These are phyloP conservation scores for Cyclostephanos tholiformis DNA, from an alignment of 108 stramenopile species.

Conservation along the genomic window DNA sequence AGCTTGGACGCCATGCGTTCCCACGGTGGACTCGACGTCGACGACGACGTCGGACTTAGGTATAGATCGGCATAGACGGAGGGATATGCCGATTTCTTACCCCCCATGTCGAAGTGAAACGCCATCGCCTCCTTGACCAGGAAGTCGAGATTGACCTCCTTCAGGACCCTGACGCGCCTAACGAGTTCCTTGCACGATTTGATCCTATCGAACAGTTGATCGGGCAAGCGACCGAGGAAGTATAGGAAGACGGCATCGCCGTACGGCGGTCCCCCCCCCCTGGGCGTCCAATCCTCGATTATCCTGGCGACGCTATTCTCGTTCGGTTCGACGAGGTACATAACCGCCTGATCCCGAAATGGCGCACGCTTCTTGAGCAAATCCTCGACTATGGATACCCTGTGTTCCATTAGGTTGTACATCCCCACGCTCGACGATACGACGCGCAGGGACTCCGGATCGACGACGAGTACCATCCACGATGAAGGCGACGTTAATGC, in stretches of 20 bases:
- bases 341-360: constrained; percentile 90
- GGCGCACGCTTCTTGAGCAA: constrained; percentile 90
- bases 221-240: constrained; percentile 79
- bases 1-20: constrained; percentile 74
- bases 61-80: constrained; percentile 27
- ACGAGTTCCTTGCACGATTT: constrained; percentile 85
- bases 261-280: constrained; percentile 76
- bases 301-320: constrained; percentile 70
- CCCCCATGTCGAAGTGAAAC: constrained; percentile 88
- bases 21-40: constrained; percentile 33
- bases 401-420: constrained; percentile 93
- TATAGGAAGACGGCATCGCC: constrained; percentile 85
- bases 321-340: constrained; percentile 89
- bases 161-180: constrained; percentile 80
- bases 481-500: constrained; percentile 7
- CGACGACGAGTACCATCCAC: constrained; percentile 82
- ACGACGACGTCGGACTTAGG: not conserved
- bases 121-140: constrained; percentile 86
- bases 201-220: constrained; percentile 71
- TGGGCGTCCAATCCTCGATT: constrained; percentile 71
- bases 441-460: constrained; percentile 72
- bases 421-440: constrained; percentile 87
- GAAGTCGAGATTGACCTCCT: constrained; percentile 95
- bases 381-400: constrained; percentile 88
- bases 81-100: constrained; percentile 51